Percentiles rank a stretch among this genome's conserved stretches.
Conservation (phyloP, 108 stramenopile species). For the Cylindrotheca closterium region DNA sequence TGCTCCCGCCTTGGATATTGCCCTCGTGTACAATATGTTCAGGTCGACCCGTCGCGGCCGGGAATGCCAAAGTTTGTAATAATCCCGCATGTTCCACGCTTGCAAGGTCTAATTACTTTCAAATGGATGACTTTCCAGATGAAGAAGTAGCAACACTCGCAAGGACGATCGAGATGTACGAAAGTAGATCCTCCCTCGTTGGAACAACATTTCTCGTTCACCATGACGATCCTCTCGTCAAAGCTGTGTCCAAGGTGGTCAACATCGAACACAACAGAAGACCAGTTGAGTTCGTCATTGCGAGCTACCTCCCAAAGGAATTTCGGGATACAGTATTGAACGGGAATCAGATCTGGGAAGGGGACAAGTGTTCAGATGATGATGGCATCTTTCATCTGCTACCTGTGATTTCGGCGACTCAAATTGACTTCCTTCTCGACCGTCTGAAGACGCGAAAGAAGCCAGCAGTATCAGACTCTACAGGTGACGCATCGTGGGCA, state of each 20-base stretch:
- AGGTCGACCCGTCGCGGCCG: slow-evolving; percentile 7
- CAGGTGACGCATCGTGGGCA: slow-evolving; percentile 14
- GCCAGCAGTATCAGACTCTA: not conserved
- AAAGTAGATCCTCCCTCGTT: slow-evolving; percentile 32
- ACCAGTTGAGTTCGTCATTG: slow-evolving; percentile 37
- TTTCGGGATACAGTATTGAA: slow-evolving; percentile 1
- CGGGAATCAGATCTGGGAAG: slow-evolving; percentile 9
- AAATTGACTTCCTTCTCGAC: slow-evolving; percentile 26
- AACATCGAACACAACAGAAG: slow-evolving; percentile 9
- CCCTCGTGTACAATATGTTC: slow-evolving; percentile 19
- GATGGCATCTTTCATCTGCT: slow-evolving; percentile 40
- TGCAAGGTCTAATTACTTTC: not conserved
- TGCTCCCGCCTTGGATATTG: slow-evolving; percentile 21
- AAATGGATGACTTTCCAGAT: not conserved
- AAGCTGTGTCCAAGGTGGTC: slow-evolving; percentile 1
- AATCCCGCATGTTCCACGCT: slow-evolving; percentile 1
- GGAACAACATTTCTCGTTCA: slow-evolving; percentile 39
- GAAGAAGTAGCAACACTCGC: slow-evolving; percentile 1
- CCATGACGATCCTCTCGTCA: slow-evolving; percentile 37
- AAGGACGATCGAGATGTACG: slow-evolving; percentile 17
- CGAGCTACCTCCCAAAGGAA: slow-evolving; percentile 33
- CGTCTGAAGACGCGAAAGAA: slow-evolving; percentile 23
- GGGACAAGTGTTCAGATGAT: not conserved
- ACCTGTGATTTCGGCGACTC: slow-evolving; percentile 17
- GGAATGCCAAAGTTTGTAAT: slow-evolving; percentile 6